These are phyloP conservation scores for Castanea mollissima DNA, from an alignment of 306 rosid species.

Conservation along the genomic window DNA sequence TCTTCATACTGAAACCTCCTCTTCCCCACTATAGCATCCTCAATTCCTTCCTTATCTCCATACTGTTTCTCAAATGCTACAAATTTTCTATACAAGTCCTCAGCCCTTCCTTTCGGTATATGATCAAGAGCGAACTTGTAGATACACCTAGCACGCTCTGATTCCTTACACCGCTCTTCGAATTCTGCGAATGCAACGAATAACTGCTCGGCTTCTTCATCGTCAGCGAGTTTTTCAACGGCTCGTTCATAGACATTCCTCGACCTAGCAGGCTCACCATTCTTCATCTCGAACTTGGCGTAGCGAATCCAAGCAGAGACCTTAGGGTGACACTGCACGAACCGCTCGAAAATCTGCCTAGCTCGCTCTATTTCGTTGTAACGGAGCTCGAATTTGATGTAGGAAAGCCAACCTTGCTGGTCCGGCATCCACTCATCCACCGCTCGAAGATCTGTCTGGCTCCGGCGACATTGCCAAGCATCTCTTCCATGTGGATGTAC, in stretches of 20 bases:
- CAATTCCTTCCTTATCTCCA: constrained; percentile 84
- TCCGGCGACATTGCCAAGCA: constrained; percentile 78
- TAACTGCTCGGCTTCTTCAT: constrained; percentile 76
- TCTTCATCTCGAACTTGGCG: constrained; percentile 97
- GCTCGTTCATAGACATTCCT: constrained; percentile 81
- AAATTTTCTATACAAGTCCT: constrained; percentile 74
- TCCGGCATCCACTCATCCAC: constrained; percentile 97
- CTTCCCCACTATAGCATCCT: constrained; percentile 92
- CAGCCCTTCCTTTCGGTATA: constrained; percentile 89
- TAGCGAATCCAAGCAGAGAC: constrained; percentile 81
- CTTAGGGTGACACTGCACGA: constrained; percentile 70
- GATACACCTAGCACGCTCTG: constrained; percentile 74
- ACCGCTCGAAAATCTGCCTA: constrained; percentile 66
- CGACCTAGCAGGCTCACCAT: constrained; percentile 57
- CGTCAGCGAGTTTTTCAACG: constrained; percentile 65
- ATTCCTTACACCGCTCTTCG: constrained; percentile 88
- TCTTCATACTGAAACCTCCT: constrained; percentile 89
- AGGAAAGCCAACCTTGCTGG: constrained; percentile 93
- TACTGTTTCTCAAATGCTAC: constrained; percentile 87
- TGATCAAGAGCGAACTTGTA: constrained; percentile 78
- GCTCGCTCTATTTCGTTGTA: constrained; percentile 88
- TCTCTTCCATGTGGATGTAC: constrained; percentile 95
- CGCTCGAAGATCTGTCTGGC: constrained; percentile 86
- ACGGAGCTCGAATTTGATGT: constrained; percentile 77
- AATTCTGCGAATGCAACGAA: constrained; percentile 89